phyloP scores from a whole-genome alignment of 2,329 filamentous ascomycete species.

The Aspergillus vadensis region DNA sequence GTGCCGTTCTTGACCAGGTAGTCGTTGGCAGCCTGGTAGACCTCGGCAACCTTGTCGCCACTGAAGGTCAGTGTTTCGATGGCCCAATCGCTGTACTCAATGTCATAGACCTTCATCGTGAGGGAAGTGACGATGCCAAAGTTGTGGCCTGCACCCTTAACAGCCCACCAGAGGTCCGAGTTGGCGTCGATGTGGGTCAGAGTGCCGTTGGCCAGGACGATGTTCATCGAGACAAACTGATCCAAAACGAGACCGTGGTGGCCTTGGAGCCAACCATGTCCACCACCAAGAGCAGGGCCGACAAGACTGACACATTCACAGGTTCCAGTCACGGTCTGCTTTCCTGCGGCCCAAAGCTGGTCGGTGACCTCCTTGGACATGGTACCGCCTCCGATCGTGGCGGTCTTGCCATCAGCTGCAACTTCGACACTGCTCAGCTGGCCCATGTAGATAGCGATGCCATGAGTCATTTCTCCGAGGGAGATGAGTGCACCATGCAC shows the following conservation, averaged over 20 bases:
- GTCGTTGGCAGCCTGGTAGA: slow-evolving; percentile 53
- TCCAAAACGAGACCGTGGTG: slow-evolving; percentile 57
- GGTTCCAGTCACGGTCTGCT: slow-evolving; percentile 55
- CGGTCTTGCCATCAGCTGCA: slow-evolving; percentile 47
- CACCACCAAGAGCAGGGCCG: slow-evolving; percentile 59
- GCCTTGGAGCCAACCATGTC: slow-evolving; percentile 59
- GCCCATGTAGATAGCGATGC: slow-evolving; percentile 54
- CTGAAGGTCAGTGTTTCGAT: slow-evolving; percentile 50
- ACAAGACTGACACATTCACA: slow-evolving; percentile 56
- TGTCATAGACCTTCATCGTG: slow-evolving; percentile 51
- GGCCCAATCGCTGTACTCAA: slow-evolving; percentile 40
- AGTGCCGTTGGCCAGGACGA: slow-evolving; percentile 56
- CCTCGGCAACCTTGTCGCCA: slow-evolving; percentile 52
- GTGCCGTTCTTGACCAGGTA: slow-evolving; percentile 47
- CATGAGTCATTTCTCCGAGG: slow-evolving; percentile 51
- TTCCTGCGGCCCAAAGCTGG: slow-evolving; percentile 53
- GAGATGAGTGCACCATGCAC: slow-evolving; percentile 56
- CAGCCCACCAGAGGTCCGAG: slow-evolving; percentile 59
- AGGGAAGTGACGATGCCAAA: slow-evolving; percentile 59
- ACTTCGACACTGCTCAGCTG: slow-evolving; percentile 46
- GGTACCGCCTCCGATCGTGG: slow-evolving; percentile 53
- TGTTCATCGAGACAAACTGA: slow-evolving; percentile 54
- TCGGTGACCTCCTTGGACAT: slow-evolving; percentile 51
- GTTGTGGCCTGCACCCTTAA: slow-evolving; percentile 61
- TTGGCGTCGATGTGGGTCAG: slow-evolving; percentile 41